phyloP scores from a whole-genome alignment of 2,329 filamentous ascomycete genomes.

The Sclerotinia borealis region DNA sequence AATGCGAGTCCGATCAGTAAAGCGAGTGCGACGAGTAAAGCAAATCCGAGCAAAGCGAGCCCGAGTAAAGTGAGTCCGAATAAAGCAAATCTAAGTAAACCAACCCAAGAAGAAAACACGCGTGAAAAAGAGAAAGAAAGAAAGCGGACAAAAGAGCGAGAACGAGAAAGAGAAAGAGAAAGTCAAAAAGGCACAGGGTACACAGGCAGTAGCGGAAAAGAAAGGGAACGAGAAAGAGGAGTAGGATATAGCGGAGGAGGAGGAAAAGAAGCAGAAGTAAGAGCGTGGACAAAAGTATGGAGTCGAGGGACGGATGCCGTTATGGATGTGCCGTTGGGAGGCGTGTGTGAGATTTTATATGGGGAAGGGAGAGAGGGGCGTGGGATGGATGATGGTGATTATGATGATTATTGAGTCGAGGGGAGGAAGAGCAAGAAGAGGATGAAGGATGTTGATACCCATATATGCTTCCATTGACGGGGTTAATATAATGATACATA shows the following conservation, averaged over 20 bases:
- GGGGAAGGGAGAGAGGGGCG: conserved; percentile 44
- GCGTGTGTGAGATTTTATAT: conserved; percentile 92
- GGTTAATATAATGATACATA: too few relatives aligned
- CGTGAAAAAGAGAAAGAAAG: conserved; percentile 33
- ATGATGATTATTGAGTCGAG: too few relatives aligned
- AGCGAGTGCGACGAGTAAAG: conserved; percentile 41
- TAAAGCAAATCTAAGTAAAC: too few relatives aligned
- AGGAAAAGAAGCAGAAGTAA: conserved; percentile 22
- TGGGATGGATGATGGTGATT: conserved; percentile 3
- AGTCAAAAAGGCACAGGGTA: too few relatives aligned
- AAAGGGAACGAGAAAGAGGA: conserved; percentile 19
- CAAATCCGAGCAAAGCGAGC: conserved; percentile 26
- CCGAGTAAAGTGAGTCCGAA: conserved; percentile 36
- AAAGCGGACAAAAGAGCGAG: conserved; percentile 24
- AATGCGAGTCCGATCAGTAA: conserved; percentile 25
- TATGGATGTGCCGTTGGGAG: conserved; percentile 91
- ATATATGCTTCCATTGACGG: not conserved
- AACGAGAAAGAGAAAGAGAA: conserved; percentile 18
- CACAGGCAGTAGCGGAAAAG: conserved; percentile 13
- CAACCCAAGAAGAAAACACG: not conserved
- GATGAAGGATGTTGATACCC: not conserved
- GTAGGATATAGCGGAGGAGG: conserved; percentile 26
- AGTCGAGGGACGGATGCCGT: conserved; percentile 91
- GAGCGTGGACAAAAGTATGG: conserved; percentile 79
- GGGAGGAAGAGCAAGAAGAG: not conserved